Evolutionary conservation across 2,329 filamentous ascomycete species (phyloP).

Genomic region (Pyrenophora seminiperda): DNA sequence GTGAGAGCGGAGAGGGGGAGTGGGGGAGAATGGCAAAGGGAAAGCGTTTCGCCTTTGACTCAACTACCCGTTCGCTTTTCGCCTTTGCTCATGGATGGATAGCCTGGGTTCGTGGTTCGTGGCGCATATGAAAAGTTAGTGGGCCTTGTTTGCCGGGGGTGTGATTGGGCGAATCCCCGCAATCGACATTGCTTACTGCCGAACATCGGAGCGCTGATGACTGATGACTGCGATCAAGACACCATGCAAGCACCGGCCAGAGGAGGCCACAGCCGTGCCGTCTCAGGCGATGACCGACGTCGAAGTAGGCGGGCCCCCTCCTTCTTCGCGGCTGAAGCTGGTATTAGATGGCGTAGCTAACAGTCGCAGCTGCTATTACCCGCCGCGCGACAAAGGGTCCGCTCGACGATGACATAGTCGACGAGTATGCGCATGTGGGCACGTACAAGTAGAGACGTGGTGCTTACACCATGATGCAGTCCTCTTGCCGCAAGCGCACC

Average conservation of each 20-base stretch:
- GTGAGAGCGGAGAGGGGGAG: conserved; percentile 3
- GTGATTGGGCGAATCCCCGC: conserved; percentile 21
- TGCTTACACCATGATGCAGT: conserved; percentile 25
- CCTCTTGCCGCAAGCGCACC: conserved; percentile 27
- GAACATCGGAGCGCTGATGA: conserved; percentile 18
- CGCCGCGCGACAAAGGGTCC: conserved; percentile 78
- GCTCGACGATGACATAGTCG: conserved; percentile 66
- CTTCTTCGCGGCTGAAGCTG: neutral
- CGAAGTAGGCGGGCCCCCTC: conserved; percentile 22
- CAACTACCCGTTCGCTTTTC: conserved; percentile 17
- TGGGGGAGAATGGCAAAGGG: neutral
- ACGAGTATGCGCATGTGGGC: conserved; percentile 60
- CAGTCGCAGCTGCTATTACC: conserved; percentile 59
- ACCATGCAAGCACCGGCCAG: conserved; percentile 20
- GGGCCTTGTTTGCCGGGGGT: conserved; percentile 11
- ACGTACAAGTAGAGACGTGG: neutral
- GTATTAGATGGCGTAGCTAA: conserved; percentile 5
- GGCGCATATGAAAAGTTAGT: conserved; percentile 19
- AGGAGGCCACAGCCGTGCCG: conserved; percentile 36
- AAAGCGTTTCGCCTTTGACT: conserved; percentile 22
- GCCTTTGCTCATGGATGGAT: conserved; percentile 4
- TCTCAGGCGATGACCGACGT: conserved; percentile 41
- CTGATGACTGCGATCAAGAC: neutral
- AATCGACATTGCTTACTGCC: conserved; percentile 5
- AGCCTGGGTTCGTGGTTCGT: conserved; percentile 13